Percentiles rank a stretch among this genome's conserved stretches.
These are phyloP conservation scores for Thielaviopsis populi DNA, from an alignment of 2,329 filamentous ascomycete genomes.

Conservation along the genomic window DNA sequence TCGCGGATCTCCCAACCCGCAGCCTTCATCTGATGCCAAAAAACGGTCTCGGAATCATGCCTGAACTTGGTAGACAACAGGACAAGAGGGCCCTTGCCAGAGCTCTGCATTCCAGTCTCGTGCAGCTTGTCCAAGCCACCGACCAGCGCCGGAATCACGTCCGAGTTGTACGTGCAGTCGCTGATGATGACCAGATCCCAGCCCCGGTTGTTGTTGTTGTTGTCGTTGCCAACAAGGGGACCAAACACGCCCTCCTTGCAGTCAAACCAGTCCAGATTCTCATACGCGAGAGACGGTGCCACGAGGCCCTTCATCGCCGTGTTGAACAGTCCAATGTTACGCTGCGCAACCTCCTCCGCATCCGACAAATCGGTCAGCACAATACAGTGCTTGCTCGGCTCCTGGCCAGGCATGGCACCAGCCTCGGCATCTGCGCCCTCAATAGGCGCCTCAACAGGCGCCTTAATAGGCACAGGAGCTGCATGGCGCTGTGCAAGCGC, in stretches of 20 bases:
- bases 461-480: neutral
- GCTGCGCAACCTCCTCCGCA: conserved; percentile 33
- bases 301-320: conserved; percentile 5
- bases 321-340: conserved; percentile 30
- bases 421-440: neutral
- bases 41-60: conserved; percentile 35
- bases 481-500: conserved; percentile 22
- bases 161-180: conserved; percentile 48
- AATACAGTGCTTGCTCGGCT: conserved; percentile 22
- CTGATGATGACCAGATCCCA: conserved; percentile 43
- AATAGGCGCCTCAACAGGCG: neutral
- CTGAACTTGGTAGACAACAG: conserved; percentile 42
- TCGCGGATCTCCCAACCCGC: conserved; percentile 33
- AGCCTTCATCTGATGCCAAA: conserved; percentile 33
- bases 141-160: conserved; percentile 39
- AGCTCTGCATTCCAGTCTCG: conserved; percentile 19
- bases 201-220: conserved; percentile 20
- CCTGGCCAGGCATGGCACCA: neutral
- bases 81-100: conserved; percentile 26
- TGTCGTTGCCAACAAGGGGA: conserved; percentile 24
- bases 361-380: conserved; percentile 42
- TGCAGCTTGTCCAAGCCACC: conserved; percentile 38
- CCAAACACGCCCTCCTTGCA: conserved; percentile 33
- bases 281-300: conserved; percentile 29
- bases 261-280: conserved; percentile 43